Evolutionary conservation across 257 asterid species (phyloP).

Genomic region (Penstemon eatonii): DNA sequence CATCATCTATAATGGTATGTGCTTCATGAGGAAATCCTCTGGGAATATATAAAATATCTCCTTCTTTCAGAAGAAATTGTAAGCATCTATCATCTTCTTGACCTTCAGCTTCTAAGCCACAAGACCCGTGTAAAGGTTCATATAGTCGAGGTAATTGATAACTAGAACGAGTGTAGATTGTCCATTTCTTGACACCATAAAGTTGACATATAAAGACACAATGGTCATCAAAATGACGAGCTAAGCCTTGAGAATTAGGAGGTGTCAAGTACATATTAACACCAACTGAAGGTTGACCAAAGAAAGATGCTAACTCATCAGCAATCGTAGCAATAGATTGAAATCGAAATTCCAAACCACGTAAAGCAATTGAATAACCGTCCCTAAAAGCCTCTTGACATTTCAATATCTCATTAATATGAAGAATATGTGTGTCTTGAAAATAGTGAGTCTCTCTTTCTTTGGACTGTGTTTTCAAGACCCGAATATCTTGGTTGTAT

Average conservation of each 20-base stretch:
- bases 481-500: constrained; percentile 73
- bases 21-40: constrained; percentile 88
- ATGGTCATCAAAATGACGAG: constrained; percentile 82
- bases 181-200: constrained; percentile 64
- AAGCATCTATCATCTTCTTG: constrained; percentile 30
- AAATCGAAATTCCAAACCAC: constrained; percentile 72
- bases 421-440: constrained; percentile 39
- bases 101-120: constrained; percentile 31
- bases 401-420: constrained; percentile 45
- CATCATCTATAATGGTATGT: constrained; percentile 38
- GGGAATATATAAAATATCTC: constrained; percentile 77
- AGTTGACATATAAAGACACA: constrained; percentile 85
- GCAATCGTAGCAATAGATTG: constrained; percentile 59
- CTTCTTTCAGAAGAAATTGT: constrained; percentile 62
- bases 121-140: constrained; percentile 34
- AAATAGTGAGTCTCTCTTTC: constrained; percentile 62
- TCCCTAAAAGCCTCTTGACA: constrained; percentile 63
- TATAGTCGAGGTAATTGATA: constrained; percentile 68
- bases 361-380: constrained; percentile 77
- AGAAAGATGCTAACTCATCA: constrained; percentile 60
- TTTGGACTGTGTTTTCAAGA: constrained; percentile 45
- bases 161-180: constrained; percentile 40
- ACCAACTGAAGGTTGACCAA: constrained; percentile 88
- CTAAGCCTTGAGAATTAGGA: constrained; percentile 72
- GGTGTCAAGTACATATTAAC: constrained; percentile 87